Percentiles rank a stretch among this genome's conserved stretches.
Conservation (phyloP, 2,329 filamentous ascomycete genomes). For the Monosporascus sp. region DNA sequence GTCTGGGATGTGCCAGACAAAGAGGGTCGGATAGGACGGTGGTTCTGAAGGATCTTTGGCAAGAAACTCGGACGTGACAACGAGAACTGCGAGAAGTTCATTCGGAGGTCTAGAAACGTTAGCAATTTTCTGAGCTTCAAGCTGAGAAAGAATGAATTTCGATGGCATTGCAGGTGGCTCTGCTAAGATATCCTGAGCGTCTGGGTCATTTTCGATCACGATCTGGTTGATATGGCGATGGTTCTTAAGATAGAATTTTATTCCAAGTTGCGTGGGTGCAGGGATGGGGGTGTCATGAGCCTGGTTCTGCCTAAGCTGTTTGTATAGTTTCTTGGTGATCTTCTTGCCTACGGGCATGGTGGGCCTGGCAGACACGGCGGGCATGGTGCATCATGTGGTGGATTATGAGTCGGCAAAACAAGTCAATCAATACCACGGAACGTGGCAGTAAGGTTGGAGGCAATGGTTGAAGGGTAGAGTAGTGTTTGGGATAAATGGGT, state of each 20-base stretch:
- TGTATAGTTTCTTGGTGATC: slow-evolving; percentile 10
- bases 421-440: not conserved
- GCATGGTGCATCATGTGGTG: not conserved
- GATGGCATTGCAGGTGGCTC: slow-evolving; percentile 18
- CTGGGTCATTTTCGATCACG: slow-evolving; percentile 1
- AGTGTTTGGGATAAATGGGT: not conserved
- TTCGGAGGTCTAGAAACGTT: slow-evolving; percentile 24
- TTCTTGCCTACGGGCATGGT: slow-evolving; percentile 6
- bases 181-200: not conserved
- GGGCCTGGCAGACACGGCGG: not conserved
- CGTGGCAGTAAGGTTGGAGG: not conserved
- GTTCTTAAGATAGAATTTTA: slow-evolving; percentile 19
- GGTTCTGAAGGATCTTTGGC: slow-evolving; percentile 10
- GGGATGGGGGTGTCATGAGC: slow-evolving; percentile 17
- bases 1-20: slow-evolving; percentile 30
- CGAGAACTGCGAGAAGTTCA: slow-evolving; percentile 26
- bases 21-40: slow-evolving; percentile 30
- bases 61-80: slow-evolving; percentile 14
- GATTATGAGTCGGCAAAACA: not conserved
- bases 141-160: slow-evolving; percentile 34
- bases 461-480: not conserved
- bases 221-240: slow-evolving; percentile 8
- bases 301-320: slow-evolving; percentile 18
- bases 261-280: slow-evolving; percentile 16
- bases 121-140: slow-evolving; percentile 33